phyloP scores from a whole-genome alignment of 106 monocot species.

The Acorus gramineus region DNA sequence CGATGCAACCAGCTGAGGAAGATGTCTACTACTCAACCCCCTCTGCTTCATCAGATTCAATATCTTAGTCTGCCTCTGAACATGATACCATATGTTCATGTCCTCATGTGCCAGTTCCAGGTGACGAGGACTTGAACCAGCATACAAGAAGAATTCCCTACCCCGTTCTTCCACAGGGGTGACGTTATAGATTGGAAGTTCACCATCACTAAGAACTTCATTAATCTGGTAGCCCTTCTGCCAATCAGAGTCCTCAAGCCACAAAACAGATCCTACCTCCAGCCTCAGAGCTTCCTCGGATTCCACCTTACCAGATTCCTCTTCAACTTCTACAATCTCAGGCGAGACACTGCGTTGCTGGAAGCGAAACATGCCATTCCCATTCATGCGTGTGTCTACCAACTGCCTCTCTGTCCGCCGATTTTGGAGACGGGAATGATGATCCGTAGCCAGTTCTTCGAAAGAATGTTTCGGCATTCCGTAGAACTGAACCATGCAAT shows the following conservation, averaged over 20 bases:
- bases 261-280: conserved; percentile 66
- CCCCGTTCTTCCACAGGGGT: conserved; percentile 52
- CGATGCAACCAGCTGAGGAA: conserved; percentile 65
- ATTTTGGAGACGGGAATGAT: conserved; percentile 42
- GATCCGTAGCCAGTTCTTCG: conserved; percentile 63
- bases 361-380: conserved; percentile 48
- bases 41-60: conserved; percentile 76
- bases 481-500: conserved; percentile 66
- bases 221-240: conserved; percentile 64
- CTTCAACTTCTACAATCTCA: conserved; percentile 90
- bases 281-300: conserved; percentile 45
- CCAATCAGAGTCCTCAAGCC: conserved; percentile 59
- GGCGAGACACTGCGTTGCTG: conserved; percentile 55
- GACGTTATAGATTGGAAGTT: conserved; percentile 52
- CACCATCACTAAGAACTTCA: conserved; percentile 45
- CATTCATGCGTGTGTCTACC: conserved; percentile 40
- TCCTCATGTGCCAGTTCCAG: conserved; percentile 86
- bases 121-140: conserved; percentile 70
- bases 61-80: conserved; percentile 90
- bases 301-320: conserved; percentile 38
- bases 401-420: conserved; percentile 77
- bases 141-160: conserved; percentile 44
- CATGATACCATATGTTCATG: conserved; percentile 95
- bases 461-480: conserved; percentile 64
- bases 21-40: conserved; percentile 62